Conservation (phyloP, 1,284 basidiomycete species). For the Naganishia albida region DNA sequence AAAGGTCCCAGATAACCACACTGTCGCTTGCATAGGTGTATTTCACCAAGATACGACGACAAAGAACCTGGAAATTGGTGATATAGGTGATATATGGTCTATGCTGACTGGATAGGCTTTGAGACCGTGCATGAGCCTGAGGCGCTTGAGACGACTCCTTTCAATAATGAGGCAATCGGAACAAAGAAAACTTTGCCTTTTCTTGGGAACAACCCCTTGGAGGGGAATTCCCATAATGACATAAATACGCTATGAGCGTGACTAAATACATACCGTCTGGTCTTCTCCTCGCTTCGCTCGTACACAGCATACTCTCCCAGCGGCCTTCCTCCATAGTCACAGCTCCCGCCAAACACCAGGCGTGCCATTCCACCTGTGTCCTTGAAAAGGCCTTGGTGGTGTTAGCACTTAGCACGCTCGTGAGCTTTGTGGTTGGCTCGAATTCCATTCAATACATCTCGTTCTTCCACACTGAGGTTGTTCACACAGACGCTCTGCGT, state of each 20-base stretch:
- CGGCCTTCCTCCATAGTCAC: background rate
- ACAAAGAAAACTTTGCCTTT: too few species aligned
- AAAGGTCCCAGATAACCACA: too few species aligned
- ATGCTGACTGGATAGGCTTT: too few species aligned
- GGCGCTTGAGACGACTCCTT: too few species aligned
- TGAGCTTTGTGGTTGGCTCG: background rate
- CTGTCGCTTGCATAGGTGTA: too few species aligned
- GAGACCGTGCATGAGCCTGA: too few species aligned
- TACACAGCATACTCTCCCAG: background rate
- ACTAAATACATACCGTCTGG: conserved; percentile 3
- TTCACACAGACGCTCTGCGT: background rate
- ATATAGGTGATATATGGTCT: too few species aligned
- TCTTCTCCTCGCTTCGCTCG: conserved; percentile 8
- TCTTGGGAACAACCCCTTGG: background rate
- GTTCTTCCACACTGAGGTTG: background rate
- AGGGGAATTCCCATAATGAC: background rate
- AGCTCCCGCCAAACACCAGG: conserved; percentile 4
- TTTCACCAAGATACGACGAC: too few species aligned
- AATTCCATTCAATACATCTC: background rate
- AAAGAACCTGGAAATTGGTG: too few species aligned
- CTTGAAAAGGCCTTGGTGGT: background rate
- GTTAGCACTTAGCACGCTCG: background rate
- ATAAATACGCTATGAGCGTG: background rate
- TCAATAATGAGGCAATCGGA: too few species aligned
- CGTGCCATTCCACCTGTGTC: conserved; percentile 1